Evolutionary conservation across 2,329 filamentous ascomycete genomes (phyloP).

Genomic region (Cryphonectria parasitica): DNA sequence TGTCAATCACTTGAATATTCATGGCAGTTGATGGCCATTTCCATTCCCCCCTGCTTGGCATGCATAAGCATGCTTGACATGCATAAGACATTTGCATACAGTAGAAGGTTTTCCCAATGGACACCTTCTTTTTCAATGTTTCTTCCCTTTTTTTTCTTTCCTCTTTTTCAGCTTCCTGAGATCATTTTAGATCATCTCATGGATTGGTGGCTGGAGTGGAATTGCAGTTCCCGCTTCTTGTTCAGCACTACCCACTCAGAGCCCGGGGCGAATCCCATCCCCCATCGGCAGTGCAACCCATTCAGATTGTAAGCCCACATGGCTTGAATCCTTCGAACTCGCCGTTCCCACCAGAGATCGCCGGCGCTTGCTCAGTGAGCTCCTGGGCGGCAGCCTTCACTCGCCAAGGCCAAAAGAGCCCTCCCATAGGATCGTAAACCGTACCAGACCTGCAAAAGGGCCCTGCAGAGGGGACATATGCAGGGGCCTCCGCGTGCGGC

Average conservation of each 20-base stretch:
- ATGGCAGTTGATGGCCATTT: neutral
- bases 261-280: constrained; percentile 12
- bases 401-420: neutral
- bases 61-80: neutral
- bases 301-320: constrained; percentile 7
- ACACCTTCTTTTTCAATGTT: neutral
- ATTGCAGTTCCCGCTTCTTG: neutral
- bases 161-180: neutral
- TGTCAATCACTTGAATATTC: neutral
- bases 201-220: neutral
- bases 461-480: neutral
- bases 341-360: neutral
- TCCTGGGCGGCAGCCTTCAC: neutral
- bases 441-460: neutral
- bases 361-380: neutral
- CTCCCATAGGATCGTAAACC: neutral
- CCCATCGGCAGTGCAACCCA: constrained; percentile 1
- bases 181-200: neutral
- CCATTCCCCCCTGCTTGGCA: neutral
- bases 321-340: constrained; percentile 18
- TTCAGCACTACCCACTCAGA: constrained; percentile 4
- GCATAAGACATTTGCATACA: neutral
- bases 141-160: neutral
- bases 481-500: neutral
- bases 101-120: neutral